Conservation (phyloP, 441 rosid genomes). For the Oxalis stricta region DNA sequence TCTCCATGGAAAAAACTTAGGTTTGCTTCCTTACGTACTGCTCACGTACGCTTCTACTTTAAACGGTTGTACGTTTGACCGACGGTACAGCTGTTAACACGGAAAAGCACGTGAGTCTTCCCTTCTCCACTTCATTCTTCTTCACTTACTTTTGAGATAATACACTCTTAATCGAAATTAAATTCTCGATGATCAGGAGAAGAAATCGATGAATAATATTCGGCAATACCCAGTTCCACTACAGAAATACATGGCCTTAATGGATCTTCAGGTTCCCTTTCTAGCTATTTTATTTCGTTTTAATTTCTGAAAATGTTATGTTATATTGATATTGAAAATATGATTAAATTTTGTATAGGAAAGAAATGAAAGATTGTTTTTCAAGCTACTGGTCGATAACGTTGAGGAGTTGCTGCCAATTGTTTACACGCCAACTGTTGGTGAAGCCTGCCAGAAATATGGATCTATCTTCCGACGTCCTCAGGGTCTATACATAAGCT, state of each 20-base stretch:
- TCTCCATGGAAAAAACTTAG: no score
- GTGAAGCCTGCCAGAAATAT: constrained; percentile 84
- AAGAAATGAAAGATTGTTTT: constrained; percentile 72
- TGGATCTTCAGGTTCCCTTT: constrained; percentile 68
- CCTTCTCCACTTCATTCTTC: no score
- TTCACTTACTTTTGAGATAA: no score
- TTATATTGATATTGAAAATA: neutral
- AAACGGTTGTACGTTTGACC: no score
- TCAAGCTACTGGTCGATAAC: constrained; percentile 68
- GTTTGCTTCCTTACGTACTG: no score
- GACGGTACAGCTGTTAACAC: no score
- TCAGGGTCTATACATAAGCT: constrained; percentile 74
- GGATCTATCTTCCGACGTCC: constrained; percentile 73
- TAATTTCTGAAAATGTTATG: neutral
- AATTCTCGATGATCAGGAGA: constrained; percentile 42
- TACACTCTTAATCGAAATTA: no score
- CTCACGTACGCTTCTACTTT: no score
- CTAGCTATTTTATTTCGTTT: neutral
- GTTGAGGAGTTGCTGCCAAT: constrained; percentile 86
- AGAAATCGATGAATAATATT: constrained; percentile 57
- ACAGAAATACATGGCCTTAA: constrained; percentile 78
- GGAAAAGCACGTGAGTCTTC: no score
- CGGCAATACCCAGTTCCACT: constrained; percentile 62
- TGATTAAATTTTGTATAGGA: constrained; percentile 21
- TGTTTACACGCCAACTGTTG: constrained; percentile 84